Conservation (phyloP, 441 rosid genomes). For the Raphanus hybrid region DNA sequence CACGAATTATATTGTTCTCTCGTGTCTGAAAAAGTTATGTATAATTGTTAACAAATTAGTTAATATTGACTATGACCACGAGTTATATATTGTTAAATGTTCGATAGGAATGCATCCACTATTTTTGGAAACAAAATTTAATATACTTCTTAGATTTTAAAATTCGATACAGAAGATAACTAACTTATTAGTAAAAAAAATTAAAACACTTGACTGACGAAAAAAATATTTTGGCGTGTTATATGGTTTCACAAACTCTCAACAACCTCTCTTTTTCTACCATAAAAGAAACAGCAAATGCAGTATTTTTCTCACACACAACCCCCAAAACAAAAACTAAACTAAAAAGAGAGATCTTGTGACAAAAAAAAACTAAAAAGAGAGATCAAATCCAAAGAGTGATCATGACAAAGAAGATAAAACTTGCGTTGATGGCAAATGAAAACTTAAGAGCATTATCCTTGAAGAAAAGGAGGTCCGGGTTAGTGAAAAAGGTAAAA, state of each 20-base stretch:
- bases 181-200: neutral
- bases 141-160: neutral
- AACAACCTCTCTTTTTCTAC: neutral
- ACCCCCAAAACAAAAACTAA: neutral
- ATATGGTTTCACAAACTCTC: neutral
- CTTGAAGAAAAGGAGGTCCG: slow-evolving; percentile 56
- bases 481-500: slow-evolving; percentile 57
- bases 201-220: neutral
- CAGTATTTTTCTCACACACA: neutral
- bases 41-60: neutral
- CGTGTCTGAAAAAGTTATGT: neutral
- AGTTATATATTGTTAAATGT: neutral
- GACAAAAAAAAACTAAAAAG: neutral
- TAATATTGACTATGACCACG: neutral
- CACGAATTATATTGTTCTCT: neutral
- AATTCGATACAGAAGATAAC: neutral
- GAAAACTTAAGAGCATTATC: slow-evolving; percentile 51
- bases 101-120: neutral
- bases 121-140: neutral
- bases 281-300: neutral
- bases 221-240: neutral
- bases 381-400: neutral
- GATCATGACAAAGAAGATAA: slow-evolving; percentile 63
- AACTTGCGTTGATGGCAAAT: slow-evolving; percentile 50
- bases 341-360: neutral